A percentile compares a stretch with the other conserved stretches of the same genome.
Evolutionary conservation across 1,284 basidiomycete species (phyloP).

Genomic region (Cryptococcus jaspeensis): DNA sequence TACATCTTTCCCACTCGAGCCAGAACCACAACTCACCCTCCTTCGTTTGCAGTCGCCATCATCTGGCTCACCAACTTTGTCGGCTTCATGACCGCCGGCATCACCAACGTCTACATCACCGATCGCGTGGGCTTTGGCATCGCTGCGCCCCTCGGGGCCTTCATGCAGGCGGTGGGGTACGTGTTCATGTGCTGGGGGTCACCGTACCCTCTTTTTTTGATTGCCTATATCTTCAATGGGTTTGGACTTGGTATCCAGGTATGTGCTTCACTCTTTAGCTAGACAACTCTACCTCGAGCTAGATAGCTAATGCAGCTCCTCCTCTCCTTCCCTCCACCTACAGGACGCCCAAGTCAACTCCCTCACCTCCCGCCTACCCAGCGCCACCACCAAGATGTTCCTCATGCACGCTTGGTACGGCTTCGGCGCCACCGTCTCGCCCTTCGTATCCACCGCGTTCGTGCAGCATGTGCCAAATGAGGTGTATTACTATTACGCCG

Average conservation of each 20-base stretch:
- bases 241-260: conserved; percentile 61
- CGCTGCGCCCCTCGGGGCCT: conserved; percentile 45
- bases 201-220: conserved; percentile 66
- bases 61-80: conserved; percentile 61
- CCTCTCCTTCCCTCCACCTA: neutral
- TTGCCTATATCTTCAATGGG: conserved; percentile 63
- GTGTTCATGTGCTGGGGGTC: conserved; percentile 60
- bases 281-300: too few species aligned
- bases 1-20: neutral
- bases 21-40: conserved; percentile 44
- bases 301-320: too few species aligned
- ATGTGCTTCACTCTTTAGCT: conserved; percentile 13
- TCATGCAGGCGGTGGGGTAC: conserved; percentile 55
- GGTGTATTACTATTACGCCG: conserved; percentile 63
- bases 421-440: conserved; percentile 64
- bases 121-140: conserved; percentile 61
- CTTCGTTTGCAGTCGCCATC: conserved; percentile 56
- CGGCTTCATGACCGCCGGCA: conserved; percentile 57
- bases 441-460: conserved; percentile 68
- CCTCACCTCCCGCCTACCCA: conserved; percentile 33
- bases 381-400: conserved; percentile 59
- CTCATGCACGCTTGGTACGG: conserved; percentile 64
- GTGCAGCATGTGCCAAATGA: conserved; percentile 55
- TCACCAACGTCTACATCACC: conserved; percentile 57
- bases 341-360: conserved; percentile 47